Base-by-base conservation (phyloP, 345 rosid genomes). In the Salix purpurea region DNA sequence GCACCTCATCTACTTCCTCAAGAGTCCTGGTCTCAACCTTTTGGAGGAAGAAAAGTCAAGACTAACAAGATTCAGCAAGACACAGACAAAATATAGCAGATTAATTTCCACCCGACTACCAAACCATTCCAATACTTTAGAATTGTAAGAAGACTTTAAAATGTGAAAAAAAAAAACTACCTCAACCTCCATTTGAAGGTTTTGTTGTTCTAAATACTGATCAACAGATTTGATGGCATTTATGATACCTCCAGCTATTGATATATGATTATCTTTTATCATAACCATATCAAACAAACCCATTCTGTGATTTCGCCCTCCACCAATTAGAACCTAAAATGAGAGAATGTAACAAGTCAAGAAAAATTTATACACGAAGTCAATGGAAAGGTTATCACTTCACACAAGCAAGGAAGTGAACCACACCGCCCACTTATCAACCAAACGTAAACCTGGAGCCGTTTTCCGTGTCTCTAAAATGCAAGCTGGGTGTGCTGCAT, bases 221-320 rank as follows among this genome's bases (percentile, higher is more conserved):
- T 94, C 98, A 65, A 91, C 94, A 21, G 92, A 86, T 84, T 68
- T 90, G 62, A 96, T 84, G 80, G 97, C 96, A 74, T 90, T 89
- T 23, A 82, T 84, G 72, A 94, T 89, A 66, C 97, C 94, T 69
- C 93, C 94, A 79, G 99, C 98, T 77, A 88, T 86, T 72, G 98
- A 94, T 86, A 96, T 92, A 77, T 96, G 99, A 79, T 96, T 96
- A 77, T 96, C 99, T 84, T 94, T 96, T 71, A 92, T 90, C 99
- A 90, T 83, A 79, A 96, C 95, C 99, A 94, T 96, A 83, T 94
- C 99, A 88, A 91, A 96, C 71, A 96, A 84, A 36, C 99, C 99
- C 98, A 96, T 87, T 82, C 97, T 88, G 61, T 94, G 99, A 84
- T 94, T 94, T 77, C 73, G 85, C 12, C 99, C 98, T 77, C 99